phyloP scores from a whole-genome alignment of 805 yeast species.

The Yamadazyma phyllophila region DNA sequence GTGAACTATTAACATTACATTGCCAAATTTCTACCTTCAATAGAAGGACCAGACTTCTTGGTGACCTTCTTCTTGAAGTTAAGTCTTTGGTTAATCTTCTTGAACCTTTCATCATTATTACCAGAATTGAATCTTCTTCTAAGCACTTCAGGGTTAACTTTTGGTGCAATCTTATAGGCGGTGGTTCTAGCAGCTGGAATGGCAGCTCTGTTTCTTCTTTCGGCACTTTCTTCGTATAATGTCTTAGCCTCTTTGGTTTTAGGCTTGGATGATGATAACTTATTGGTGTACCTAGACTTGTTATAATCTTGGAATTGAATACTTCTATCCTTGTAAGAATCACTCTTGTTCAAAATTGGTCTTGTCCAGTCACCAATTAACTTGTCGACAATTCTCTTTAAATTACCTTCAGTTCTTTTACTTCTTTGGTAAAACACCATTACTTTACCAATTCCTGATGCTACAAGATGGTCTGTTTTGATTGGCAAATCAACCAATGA shows the following conservation, averaged over 20 bases:
- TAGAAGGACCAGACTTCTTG: constrained; percentile 72
- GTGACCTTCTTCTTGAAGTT: constrained; percentile 46
- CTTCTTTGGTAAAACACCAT: constrained; percentile 90
- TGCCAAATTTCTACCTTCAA: constrained; percentile 66
- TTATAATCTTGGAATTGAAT: constrained; percentile 70
- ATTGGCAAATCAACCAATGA: constrained; percentile 80
- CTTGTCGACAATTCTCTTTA: constrained; percentile 86
- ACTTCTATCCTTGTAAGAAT: constrained; percentile 85
- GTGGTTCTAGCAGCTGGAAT: constrained; percentile 90
- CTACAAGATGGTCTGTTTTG: constrained; percentile 92
- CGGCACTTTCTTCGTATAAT: constrained; percentile 85
- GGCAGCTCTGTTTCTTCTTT: constrained; percentile 90
- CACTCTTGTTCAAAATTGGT: constrained; percentile 94
- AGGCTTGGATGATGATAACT: constrained; percentile 30
- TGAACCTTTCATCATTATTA: constrained; percentile 72
- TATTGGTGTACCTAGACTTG: constrained; percentile 49
- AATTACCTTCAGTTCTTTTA: constrained; percentile 79
- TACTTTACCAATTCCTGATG: constrained; percentile 91
- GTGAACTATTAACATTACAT: constrained; percentile 20
- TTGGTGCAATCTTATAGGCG: constrained; percentile 89
- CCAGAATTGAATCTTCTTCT: constrained; percentile 35
- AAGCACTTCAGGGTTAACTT: constrained; percentile 53
- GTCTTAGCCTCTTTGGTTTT: constrained; percentile 45
- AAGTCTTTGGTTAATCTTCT: constrained; percentile 64
- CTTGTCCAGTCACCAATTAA: constrained; percentile 97